phyloP scores from a whole-genome alignment of 139 green algal species.

The Volvox africanus region DNA sequence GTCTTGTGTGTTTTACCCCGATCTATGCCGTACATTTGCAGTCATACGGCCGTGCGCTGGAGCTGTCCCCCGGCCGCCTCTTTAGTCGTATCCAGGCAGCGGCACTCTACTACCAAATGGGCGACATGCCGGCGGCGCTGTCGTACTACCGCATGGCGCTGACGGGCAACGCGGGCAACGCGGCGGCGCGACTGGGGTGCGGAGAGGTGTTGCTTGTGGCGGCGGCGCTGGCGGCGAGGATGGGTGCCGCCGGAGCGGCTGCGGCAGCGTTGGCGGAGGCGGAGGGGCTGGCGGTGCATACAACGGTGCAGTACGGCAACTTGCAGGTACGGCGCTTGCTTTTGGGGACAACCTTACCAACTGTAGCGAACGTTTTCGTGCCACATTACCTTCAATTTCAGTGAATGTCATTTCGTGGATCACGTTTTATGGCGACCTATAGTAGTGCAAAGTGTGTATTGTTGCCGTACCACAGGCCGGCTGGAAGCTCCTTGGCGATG shows the following conservation, averaged over 20 bases:
- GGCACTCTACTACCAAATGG: constrained; percentile 69
- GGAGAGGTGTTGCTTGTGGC: constrained; percentile 32
- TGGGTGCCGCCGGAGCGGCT: constrained; percentile 68
- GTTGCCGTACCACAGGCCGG: constrained; percentile 49
- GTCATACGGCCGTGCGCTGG: constrained; percentile 74
- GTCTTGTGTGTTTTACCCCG: too few species aligned
- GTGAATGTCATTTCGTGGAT: too few species aligned
- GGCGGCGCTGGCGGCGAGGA: constrained; percentile 46
- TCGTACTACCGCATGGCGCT: constrained; percentile 44
- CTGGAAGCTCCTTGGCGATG: constrained; percentile 85
- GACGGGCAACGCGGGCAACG: constrained; percentile 24
- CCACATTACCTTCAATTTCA: too few species aligned
- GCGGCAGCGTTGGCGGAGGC: constrained; percentile 67
- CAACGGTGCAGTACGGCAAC: constrained; percentile 44
- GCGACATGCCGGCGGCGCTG: constrained; percentile 49
- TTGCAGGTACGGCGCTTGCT: constrained; percentile 50
- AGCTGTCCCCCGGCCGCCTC: constrained; percentile 69
- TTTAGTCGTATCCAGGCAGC: constrained; percentile 73
- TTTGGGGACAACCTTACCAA: not conserved
- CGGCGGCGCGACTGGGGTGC: constrained; percentile 39
- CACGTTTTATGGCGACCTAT: not conserved
- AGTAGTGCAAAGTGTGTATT: too few species aligned
- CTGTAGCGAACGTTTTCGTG: too few species aligned
- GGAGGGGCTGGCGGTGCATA: constrained; percentile 39
- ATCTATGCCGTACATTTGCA: constrained; percentile 38